Percentiles rank a stretch among this genome's conserved stretches.
Conservation (phyloP, 2,329 filamentous ascomycete genomes). For the Cercospora janseana region DNA sequence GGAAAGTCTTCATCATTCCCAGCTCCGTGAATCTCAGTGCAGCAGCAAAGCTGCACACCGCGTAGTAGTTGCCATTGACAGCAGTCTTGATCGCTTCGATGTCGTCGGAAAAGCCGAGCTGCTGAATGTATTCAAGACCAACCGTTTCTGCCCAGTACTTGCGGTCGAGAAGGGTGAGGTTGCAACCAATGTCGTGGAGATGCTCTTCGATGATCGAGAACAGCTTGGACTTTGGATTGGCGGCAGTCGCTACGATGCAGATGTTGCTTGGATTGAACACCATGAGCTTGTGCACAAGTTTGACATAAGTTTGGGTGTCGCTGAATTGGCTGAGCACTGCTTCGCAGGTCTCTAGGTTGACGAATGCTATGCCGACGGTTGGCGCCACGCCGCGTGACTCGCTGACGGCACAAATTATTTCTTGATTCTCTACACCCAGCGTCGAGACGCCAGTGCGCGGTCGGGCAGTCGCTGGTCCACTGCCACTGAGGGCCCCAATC, state of each 20-base stretch:
- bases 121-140: constrained; percentile 74
- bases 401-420: constrained; percentile 82
- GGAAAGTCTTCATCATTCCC: constrained; percentile 66
- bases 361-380: constrained; percentile 73
- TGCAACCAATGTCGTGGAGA: constrained; percentile 57
- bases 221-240: constrained; percentile 69
- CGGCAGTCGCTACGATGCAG: constrained; percentile 71
- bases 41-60: constrained; percentile 79
- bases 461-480: constrained; percentile 36
- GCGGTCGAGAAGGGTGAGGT: constrained; percentile 66
- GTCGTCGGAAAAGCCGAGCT: constrained; percentile 76
- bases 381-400: constrained; percentile 86
- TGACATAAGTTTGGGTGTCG: constrained; percentile 88
- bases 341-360: constrained; percentile 83
- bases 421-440: constrained; percentile 59
- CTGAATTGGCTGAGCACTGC: constrained; percentile 85
- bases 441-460: constrained; percentile 58
- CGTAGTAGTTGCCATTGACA: constrained; percentile 79
- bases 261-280: constrained; percentile 78
- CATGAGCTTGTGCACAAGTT: constrained; percentile 80
- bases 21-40: constrained; percentile 82
- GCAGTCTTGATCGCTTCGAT: constrained; percentile 77
- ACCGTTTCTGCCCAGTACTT: constrained; percentile 78
- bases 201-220: constrained; percentile 72
- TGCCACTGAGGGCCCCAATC: constrained; percentile 26